Conservation (phyloP, 192 early-diverging fungal genomes). For the Coemansia sp. region DNA sequence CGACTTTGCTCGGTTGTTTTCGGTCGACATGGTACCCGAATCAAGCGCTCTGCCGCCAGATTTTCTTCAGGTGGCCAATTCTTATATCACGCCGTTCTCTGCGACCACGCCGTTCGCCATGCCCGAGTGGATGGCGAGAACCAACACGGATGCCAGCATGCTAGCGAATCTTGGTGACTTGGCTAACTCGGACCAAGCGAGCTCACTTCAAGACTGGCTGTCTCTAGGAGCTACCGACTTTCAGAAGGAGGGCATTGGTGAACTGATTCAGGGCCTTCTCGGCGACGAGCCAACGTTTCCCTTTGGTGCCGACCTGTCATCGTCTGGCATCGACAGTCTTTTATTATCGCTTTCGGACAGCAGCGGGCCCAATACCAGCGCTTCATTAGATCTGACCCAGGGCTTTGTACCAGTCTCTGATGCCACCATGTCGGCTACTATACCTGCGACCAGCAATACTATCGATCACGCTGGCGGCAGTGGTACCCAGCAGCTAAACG, state of each 20-base stretch:
- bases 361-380: background rate
- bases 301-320: conserved; percentile 7
- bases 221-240: conserved; percentile 24
- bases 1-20: conserved; percentile 35
- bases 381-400: background rate
- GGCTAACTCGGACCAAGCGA: conserved; percentile 11
- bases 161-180: conserved; percentile 41
- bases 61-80: conserved; percentile 37
- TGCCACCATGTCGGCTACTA: background rate
- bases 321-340: background rate
- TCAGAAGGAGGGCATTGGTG: background rate
- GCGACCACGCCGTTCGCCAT: conserved; percentile 8
- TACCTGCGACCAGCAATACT: background rate
- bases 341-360: conserved; percentile 3
- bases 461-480: background rate
- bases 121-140: conserved; percentile 21
- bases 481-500: background rate
- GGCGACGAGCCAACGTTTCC: conserved; percentile 33
- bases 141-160: conserved; percentile 42
- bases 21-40: conserved; percentile 48
- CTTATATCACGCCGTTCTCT: conserved; percentile 40
- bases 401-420: background rate
- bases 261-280: conserved; percentile 18
- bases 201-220: conserved; percentile 23
- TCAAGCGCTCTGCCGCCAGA: conserved; percentile 25